Base-by-base conservation (phyloP, 371 early-diverging fungal genomes). In the Actinomortierella ambigua region DNA sequence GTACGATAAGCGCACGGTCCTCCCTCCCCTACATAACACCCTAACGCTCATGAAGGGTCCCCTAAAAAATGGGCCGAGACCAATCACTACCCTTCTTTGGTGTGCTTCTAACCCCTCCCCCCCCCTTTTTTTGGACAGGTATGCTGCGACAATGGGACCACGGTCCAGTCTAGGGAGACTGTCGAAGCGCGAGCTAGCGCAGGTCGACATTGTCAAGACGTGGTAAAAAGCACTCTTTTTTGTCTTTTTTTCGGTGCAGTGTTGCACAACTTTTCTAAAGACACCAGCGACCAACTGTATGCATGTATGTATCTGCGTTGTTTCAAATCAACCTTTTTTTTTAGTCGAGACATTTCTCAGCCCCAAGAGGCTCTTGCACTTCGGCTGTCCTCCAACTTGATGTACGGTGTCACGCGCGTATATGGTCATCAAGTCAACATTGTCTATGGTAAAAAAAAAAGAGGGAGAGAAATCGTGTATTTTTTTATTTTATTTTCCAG, bases 361-460 rank as follows among this genome's bases (percentile, higher is more conserved):
- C 85, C 85, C 3, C 79, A 79, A 2, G 85, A 82, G 52, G 85
- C 85, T 1, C 65, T 86, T 47, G 86, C 86, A 0, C 67, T 86
- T n/a, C 63, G 86, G 7, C 63, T 86, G 42, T 76, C 79, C 3
- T 82, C 82, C 24, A 85, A 82, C 59, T 56, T 86, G 39, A 79
- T 86, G 84, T 52, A 81, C 40, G 83, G 84, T 5, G 78, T 82
- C 20, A 53, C 76, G n/a, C 69, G 85, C 1, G 70, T 85, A 9
- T 78, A 79, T 34, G 64, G 61, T 23, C 83, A 84, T 46, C 85
- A 84, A 46, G 78, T 77, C 61, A 66, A 50, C 26, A 78, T 76
- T 50, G 78, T 78, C 59, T 65, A 75, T 29, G 50, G 76, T 76
- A 46, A 47, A 8, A 0, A 20, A 43, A 13, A 17, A n/a, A n/a